Evolutionary conservation across 345 rosid species (phyloP).

Genomic region (Punica granatum): DNA sequence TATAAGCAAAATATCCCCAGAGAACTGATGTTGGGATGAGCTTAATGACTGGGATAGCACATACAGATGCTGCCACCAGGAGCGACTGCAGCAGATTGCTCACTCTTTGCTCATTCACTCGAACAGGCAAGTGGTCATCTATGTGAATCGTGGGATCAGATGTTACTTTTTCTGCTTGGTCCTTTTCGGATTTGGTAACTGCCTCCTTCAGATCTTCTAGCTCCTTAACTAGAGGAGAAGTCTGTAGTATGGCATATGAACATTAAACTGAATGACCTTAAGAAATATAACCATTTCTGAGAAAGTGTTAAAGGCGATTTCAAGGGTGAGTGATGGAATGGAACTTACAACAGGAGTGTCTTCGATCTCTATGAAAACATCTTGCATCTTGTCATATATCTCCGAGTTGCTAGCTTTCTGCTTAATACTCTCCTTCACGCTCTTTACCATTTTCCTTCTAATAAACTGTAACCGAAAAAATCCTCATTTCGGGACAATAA

Average conservation of each 20-base stretch:
- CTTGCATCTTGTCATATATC: constrained; percentile 63
- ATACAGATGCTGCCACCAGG: constrained; percentile 50
- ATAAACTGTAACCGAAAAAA: constrained; percentile 34
- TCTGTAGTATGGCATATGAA: too few species aligned
- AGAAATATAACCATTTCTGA: too few species aligned
- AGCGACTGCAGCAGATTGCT: constrained; percentile 75
- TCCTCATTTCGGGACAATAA: neutral
- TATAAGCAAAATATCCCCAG: constrained; percentile 85
- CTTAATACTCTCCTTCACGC: constrained; percentile 63
- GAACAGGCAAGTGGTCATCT: constrained; percentile 58
- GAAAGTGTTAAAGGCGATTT: too few species aligned
- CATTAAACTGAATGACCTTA: too few species aligned
- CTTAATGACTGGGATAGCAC: constrained; percentile 62
- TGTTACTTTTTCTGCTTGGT: constrained; percentile 15
- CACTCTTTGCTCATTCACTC: constrained; percentile 80
- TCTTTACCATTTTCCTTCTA: constrained; percentile 58
- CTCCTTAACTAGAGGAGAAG: constrained; percentile 38
- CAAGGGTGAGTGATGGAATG: constrained; percentile 20
- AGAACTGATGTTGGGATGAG: constrained; percentile 72
- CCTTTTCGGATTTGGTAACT: constrained; percentile 41
- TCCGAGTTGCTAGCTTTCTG: constrained; percentile 49
- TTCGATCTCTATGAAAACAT: constrained; percentile 60
- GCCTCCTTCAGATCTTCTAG: constrained; percentile 65
- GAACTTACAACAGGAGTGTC: constrained; percentile 37
- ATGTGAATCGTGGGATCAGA: constrained; percentile 48